These are phyloP conservation scores for Gyrodon lividus DNA, from an alignment of 768 basidiomycete species.

Conservation along the genomic window DNA sequence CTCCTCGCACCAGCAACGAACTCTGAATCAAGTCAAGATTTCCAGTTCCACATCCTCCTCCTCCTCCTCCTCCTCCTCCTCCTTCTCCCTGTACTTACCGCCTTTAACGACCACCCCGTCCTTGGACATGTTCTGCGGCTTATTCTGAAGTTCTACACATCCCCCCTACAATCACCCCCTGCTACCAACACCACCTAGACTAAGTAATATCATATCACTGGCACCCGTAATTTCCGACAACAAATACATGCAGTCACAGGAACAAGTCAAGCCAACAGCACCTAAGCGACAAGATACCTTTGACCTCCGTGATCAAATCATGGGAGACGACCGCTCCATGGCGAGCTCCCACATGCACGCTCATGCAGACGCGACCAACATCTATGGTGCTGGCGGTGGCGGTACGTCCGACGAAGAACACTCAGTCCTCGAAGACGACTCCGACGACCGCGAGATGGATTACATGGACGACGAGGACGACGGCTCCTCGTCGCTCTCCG, in stretches of 20 bases:
- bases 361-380: constrained; percentile 46
- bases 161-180: no score
- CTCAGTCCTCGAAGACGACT: constrained; percentile 84
- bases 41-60: no score
- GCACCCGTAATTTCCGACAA: neutral
- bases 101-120: neutral
- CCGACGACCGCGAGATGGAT: constrained; percentile 66
- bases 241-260: constrained; percentile 28
- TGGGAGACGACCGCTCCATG: constrained; percentile 51
- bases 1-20: no score
- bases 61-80: no score
- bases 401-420: constrained; percentile 69
- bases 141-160: neutral
- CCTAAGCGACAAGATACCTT: constrained; percentile 59
- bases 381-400: constrained; percentile 27
- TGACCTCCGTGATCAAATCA: constrained; percentile 68
- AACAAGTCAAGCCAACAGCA: constrained; percentile 17
- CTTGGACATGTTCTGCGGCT: neutral
- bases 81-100: no score
- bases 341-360: constrained; percentile 44
- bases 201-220: neutral
- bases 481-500: constrained; percentile 78
- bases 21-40: no score
- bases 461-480: constrained; percentile 75
- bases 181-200: neutral